A percentile compares a stretch with the other conserved stretches of the same genome.
phyloP scores from a whole-genome alignment of 31 red algal genomes.

The Asparagopsis taxiformis region DNA sequence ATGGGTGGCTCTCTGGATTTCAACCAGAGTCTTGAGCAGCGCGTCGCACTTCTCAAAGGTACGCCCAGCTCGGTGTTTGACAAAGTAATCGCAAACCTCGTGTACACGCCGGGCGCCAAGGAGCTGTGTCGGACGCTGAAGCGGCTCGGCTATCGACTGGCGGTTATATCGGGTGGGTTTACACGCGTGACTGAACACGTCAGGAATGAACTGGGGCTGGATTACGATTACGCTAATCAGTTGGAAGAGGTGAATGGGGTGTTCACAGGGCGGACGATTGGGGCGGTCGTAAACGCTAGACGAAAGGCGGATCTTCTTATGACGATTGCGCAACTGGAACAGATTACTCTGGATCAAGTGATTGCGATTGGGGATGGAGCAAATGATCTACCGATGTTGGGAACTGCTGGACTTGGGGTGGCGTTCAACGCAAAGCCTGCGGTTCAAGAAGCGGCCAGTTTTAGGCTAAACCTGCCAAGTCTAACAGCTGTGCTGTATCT shows the following conservation, averaged over 20 bases:
- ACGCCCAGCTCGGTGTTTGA: constrained; percentile 59
- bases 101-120: constrained; percentile 74
- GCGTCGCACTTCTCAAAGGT: constrained; percentile 80
- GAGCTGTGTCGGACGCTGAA: constrained; percentile 71
- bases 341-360: constrained; percentile 77
- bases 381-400: constrained; percentile 94
- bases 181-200: constrained; percentile 69
- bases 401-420: constrained; percentile 84
- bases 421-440: constrained; percentile 93
- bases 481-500: constrained; percentile 81
- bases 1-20: constrained; percentile 97
- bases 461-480: constrained; percentile 74
- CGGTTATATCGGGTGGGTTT: constrained; percentile 91
- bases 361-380: constrained; percentile 96
- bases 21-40: constrained; percentile 70
- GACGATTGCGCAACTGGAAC: constrained; percentile 79
- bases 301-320: constrained; percentile 83
- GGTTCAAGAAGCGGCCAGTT: constrained; percentile 85
- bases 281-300: constrained; percentile 82
- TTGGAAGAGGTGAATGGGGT: constrained; percentile 77
- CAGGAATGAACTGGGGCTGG: constrained; percentile 55
- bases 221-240: constrained; percentile 85
- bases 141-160: constrained; percentile 75
- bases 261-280: constrained; percentile 83
- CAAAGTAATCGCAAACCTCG: constrained; percentile 70